Base-by-base conservation (phyloP, 371 early-diverging fungal species). In the Capniomyces stellatus region DNA sequence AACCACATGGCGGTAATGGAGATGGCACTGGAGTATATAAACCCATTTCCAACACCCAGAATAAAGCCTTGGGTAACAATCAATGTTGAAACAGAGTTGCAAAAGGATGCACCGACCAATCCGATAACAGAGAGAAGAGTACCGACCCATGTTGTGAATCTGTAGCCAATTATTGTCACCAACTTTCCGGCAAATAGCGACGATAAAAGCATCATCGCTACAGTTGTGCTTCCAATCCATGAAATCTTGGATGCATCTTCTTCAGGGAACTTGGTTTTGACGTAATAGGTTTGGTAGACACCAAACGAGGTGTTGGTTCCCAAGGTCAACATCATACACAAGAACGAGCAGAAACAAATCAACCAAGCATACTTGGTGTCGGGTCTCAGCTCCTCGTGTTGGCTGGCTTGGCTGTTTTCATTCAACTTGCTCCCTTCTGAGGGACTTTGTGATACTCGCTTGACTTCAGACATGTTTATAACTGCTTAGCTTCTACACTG, bases 21-120 rank as follows among this genome's bases (percentile, higher is more conserved):
- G 0, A 75, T 63, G 23, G 70, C 69, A 0, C 74, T 71, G 22
- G 74, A 63, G 56, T 69, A 77, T 1, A 66, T 54, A 18, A 79
- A 48, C 35, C 67, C 60, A 2, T 60, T 55, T 4, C 74, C 73
- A 22, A 71, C 25, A 3, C 80, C 80, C 55, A 70, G 76, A 1
- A 79, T 52, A 24, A 78, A 43, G 1, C 80, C 85, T 49, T 82
- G 84, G 3, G 79, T 71, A 4, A 78, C 60, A 56, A 77, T 81
- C 2, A 83, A 58, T 75, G 74, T 76, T 73, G 72, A 21, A 72
- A 67, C 54, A 64, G 61, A 3, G 66, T 74, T 30, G 73, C 71
- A 70, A 71, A 77, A 66, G 70, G 80, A 46, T 64, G 78, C 47
- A 57, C 51, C 54, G 28, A 83, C 73, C 29, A 79, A 55, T 1